phyloP scores from a whole-genome alignment of 768 basidiomycete genomes.

The Candolleomyces aberdarensis region DNA sequence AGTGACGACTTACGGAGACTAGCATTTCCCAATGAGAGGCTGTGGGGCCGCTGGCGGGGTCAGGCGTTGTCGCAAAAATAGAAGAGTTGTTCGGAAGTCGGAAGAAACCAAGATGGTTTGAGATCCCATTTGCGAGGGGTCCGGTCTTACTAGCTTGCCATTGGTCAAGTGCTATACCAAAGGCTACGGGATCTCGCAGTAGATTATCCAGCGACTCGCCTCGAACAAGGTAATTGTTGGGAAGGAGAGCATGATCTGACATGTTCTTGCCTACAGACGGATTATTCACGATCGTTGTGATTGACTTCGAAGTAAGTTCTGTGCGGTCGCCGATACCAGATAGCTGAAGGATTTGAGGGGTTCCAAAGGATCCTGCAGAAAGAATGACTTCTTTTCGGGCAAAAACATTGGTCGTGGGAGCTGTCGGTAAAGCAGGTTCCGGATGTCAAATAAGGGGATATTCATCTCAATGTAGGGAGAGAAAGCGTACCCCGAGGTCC shows the following conservation, averaged over 20 bases:
- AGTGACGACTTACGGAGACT: background rate
- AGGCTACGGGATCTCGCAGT: slow-evolving; percentile 3
- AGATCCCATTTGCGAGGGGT: slow-evolving; percentile 16
- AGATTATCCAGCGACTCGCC: slow-evolving; percentile 10
- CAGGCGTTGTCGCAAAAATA: slow-evolving; percentile 3
- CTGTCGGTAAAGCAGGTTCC: background rate
- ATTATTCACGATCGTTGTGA: slow-evolving; percentile 25
- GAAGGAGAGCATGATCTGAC: slow-evolving; percentile 27
- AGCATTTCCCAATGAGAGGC: slow-evolving; percentile 10
- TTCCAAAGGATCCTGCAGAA: slow-evolving; percentile 34
- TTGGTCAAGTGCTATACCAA: slow-evolving; percentile 17
- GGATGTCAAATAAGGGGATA: too few species aligned
- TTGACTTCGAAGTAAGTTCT: slow-evolving; percentile 18
- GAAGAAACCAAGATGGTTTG: slow-evolving; percentile 11
- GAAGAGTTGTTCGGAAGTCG: slow-evolving; percentile 5
- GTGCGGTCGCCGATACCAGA: slow-evolving; percentile 32
- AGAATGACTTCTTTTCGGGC: slow-evolving; percentile 35
- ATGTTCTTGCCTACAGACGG: slow-evolving; percentile 38
- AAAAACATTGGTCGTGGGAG: background rate
- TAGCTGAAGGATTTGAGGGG: slow-evolving; percentile 29
- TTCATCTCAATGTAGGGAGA: too few species aligned
- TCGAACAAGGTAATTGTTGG: slow-evolving; percentile 16
- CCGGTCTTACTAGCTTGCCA: slow-evolving; percentile 26
- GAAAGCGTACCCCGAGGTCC: background rate
- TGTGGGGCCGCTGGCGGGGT: slow-evolving; percentile 7